Base-by-base conservation (phyloP, 192 early-diverging fungal genomes). In the Haplosporangium gracile region DNA sequence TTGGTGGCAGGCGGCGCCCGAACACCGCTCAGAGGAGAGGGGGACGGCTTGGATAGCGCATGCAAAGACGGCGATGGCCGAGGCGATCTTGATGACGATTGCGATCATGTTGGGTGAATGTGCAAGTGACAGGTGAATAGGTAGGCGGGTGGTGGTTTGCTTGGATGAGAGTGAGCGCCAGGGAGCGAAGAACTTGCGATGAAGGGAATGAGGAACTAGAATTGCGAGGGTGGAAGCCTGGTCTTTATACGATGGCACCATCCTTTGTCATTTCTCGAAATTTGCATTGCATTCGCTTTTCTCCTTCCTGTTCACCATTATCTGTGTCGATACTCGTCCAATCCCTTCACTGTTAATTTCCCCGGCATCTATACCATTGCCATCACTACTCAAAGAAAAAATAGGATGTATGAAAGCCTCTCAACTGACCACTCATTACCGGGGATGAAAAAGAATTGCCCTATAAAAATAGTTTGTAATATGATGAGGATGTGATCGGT, bases 31-130 rank as follows among this genome's bases (percentile, higher is more conserved):
- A 16, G 55, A 57, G 24, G 26, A 24, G 55, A 77, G 11, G 18
- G 83, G 83, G n/a, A n/a, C 78, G 34, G 78, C 83, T 8, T 73
- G 68, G 57, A 73, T 57, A 13, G 39, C 60, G 20, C 74, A 85
- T 49, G 39, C 68, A 9, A 84, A 10, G 57, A 40, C 26, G 43
- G 76, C 38, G 34, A 77, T 9, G 20, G 75, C 75, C 43, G 68
- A 70, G 51, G 80, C 7, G 49, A 81, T 24, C 75, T 77, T 77
- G 75, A 82, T 32, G 38, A 82, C 63, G 18, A 49, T 72, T 24
- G 49, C 32, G 68, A 49, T 57, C 77, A 42, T 78, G 36, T 36
- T 36, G 24, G 22, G 49, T 40, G 49, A 18, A 22, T 20, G 15
- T 16, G 26, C 36, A 60, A 39, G 47, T n/a, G 26, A 43, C 16